Evolutionary conservation across 164 flowering plant genomes (phyloP).

Genomic region (Santalum album): DNA sequence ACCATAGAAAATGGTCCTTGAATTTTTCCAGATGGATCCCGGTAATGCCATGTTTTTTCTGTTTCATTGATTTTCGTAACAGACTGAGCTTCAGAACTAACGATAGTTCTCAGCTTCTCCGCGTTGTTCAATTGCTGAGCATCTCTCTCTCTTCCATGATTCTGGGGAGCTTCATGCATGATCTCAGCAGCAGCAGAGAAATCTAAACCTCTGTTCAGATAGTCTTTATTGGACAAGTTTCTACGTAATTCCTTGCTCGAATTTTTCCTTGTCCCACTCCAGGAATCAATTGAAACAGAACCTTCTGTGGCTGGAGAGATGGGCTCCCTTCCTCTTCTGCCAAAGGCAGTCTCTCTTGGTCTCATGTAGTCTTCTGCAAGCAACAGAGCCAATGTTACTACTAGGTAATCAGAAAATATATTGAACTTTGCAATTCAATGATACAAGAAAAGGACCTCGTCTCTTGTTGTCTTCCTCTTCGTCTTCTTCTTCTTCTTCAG

Average conservation of each 20-base stretch:
- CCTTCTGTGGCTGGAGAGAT: conserved; percentile 48
- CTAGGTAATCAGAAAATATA: neutral
- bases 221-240: conserved; percentile 33
- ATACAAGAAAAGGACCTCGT: conserved; percentile 36
- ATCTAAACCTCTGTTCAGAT: conserved; percentile 26
- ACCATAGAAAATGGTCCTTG: conserved; percentile 94
- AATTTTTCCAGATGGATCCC: conserved; percentile 77
- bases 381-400: conserved; percentile 8
- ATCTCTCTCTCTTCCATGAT: conserved; percentile 37
- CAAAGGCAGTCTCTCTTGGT: conserved; percentile 40
- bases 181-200: conserved; percentile 21
- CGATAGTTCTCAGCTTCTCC: conserved; percentile 23
- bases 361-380: conserved; percentile 40
- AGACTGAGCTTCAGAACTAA: conserved; percentile 20
- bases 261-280: conserved; percentile 38
- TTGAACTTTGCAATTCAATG: conserved; percentile 5
- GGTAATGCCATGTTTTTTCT: conserved; percentile 83
- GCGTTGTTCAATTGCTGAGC: conserved; percentile 23
- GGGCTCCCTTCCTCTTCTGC: conserved; percentile 45
- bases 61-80: conserved; percentile 40
- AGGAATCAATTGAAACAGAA: conserved; percentile 33
- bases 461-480: conserved; percentile 34
- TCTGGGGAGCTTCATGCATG: conserved; percentile 33
- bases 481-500: conserved; percentile 72
- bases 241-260: conserved; percentile 36